A percentile compares a stretch with the other conserved stretches of the same genome.
phyloP scores from a whole-genome alignment of 208 protist species.

The Phytomonas francai region DNA sequence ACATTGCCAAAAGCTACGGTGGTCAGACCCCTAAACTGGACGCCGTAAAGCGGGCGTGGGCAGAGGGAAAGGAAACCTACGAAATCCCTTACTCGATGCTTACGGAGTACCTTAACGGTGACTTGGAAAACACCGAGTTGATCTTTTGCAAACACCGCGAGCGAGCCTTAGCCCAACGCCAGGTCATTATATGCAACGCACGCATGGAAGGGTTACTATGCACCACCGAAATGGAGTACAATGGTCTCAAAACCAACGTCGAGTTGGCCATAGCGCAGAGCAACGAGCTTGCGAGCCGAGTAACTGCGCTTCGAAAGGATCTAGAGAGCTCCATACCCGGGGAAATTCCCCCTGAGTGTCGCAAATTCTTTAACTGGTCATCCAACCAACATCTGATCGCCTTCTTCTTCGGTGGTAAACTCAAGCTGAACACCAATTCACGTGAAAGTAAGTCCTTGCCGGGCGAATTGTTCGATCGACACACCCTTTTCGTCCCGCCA shows the following conservation, averaged over 20 bases:
- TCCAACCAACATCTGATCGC: slow-evolving; percentile 83
- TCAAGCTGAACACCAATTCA: slow-evolving; percentile 82
- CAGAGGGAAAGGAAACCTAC: slow-evolving; percentile 84
- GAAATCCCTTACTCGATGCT: slow-evolving; percentile 81
- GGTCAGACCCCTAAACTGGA: slow-evolving; percentile 84
- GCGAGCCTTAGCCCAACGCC: slow-evolving; percentile 61
- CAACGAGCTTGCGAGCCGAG: slow-evolving; percentile 68
- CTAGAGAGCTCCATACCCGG: slow-evolving; percentile 68
- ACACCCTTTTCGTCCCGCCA: slow-evolving; percentile 58
- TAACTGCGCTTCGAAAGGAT: slow-evolving; percentile 45
- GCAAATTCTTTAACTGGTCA: slow-evolving; percentile 91
- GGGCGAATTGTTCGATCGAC: slow-evolving; percentile 73
- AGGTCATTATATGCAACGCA: slow-evolving; percentile 70
- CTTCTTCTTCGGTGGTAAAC: slow-evolving; percentile 87
- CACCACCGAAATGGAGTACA: slow-evolving; percentile 93
- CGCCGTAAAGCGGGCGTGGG: slow-evolving; percentile 87
- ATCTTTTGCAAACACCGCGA: slow-evolving; percentile 90
- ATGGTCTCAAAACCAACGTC: slow-evolving; percentile 87
- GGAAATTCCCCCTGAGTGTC: slow-evolving; percentile 78
- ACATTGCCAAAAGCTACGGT: slow-evolving; percentile 88
- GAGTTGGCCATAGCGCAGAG: slow-evolving; percentile 72
- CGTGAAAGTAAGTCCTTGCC: slow-evolving; percentile 73
- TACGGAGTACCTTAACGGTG: slow-evolving; percentile 83
- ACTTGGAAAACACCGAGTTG: slow-evolving; percentile 89
- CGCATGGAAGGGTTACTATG: slow-evolving; percentile 89